Conservation (phyloP, 2,329 filamentous ascomycete species). For the Fusarium dlaminii region DNA sequence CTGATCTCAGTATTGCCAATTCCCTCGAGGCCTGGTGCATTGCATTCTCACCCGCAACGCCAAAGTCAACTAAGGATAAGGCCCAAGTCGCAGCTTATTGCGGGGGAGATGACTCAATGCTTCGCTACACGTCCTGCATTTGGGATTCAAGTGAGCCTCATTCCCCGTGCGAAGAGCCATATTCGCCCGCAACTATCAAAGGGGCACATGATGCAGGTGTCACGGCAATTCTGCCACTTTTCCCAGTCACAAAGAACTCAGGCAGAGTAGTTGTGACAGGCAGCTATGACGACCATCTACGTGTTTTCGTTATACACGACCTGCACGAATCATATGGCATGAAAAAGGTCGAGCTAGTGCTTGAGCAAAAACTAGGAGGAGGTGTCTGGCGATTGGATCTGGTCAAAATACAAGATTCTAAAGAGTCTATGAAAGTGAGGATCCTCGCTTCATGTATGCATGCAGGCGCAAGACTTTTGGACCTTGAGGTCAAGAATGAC, state of each 20-base stretch:
- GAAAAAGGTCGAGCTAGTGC: conserved; percentile 62
- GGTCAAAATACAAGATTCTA: conserved; percentile 50
- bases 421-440: conserved; percentile 47
- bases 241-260: conserved; percentile 51
- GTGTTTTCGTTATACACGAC: conserved; percentile 67
- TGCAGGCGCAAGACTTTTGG: conserved; percentile 77
- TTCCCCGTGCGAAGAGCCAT: conserved; percentile 32
- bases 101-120: conserved; percentile 79
- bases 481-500: conserved; percentile 51
- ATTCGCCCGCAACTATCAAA: conserved; percentile 50
- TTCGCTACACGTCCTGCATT: conserved; percentile 58
- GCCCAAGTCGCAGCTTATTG: conserved; percentile 63
- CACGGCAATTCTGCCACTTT: conserved; percentile 82
- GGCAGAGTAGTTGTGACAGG: conserved; percentile 78
- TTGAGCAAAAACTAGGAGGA: conserved; percentile 74
- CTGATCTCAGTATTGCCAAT: conserved; percentile 57
- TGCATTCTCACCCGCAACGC: conserved; percentile 60
- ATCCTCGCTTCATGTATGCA: conserved; percentile 96
- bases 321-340: conserved; percentile 52
- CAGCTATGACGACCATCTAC: conserved; percentile 87
- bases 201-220: conserved; percentile 81
- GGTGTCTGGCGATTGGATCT: conserved; percentile 89
- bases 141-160: conserved; percentile 24
- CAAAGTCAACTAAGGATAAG: conserved; percentile 18
- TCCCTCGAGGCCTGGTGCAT: conserved; percentile 79